Percentiles rank a stretch among this genome's conserved stretches.
phyloP scores from a whole-genome alignment of 1,284 basidiomycete genomes.

The Tremellales sp. region DNA sequence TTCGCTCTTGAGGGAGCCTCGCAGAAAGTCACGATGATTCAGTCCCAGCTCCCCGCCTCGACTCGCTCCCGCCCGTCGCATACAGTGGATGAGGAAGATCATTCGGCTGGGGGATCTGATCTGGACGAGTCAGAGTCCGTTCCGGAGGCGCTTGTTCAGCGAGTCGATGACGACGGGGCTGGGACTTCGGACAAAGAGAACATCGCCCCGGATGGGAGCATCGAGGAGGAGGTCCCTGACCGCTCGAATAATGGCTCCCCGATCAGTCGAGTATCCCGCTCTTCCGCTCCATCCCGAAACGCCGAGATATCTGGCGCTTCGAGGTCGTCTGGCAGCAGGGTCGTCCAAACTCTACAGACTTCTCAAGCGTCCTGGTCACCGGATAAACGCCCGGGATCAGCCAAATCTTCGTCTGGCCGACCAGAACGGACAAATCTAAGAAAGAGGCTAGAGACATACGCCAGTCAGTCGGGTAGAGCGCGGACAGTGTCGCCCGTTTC shows the following conservation, averaged over 20 bases:
- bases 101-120: background rate
- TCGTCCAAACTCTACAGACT: constrained; percentile 10
- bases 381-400: background rate
- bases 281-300: too few species aligned
- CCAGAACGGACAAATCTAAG: constrained; percentile 6
- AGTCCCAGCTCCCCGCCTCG: constrained; percentile 4
- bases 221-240: background rate
- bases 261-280: too few species aligned
- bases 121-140: too few species aligned
- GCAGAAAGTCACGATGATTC: constrained; percentile 21
- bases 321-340: too few species aligned
- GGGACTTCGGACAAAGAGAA: background rate
- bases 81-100: background rate
- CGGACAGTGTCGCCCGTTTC: background rate
- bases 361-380: constrained; percentile 14
- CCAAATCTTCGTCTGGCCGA: background rate
- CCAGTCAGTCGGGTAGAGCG: constrained; percentile 4
- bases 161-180: background rate
- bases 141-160: too few species aligned
- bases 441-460: constrained; percentile 10
- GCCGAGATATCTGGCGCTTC: too few species aligned
- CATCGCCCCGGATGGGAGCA: background rate
- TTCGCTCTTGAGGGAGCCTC: constrained; percentile 56
- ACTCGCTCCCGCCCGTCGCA: background rate
- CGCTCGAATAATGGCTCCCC: too few species aligned